Conservation (phyloP, 345 rosid genomes). For the Moricandia arvensis region DNA sequence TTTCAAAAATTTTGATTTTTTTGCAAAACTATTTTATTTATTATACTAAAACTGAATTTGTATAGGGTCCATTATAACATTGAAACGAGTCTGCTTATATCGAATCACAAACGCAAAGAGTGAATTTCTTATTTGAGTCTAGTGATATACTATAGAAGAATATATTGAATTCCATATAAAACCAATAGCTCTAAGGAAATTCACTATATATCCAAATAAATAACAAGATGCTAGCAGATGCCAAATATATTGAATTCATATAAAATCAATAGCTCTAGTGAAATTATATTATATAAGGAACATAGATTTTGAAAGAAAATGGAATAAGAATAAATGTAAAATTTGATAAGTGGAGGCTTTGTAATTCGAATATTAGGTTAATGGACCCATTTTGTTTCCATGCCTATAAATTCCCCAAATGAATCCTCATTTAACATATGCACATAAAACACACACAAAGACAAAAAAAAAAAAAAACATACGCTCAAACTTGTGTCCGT, state of each 20-base stretch:
- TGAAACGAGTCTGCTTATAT: no score
- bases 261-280: neutral
- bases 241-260: slow-evolving; percentile 18
- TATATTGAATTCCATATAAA: no score
- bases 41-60: no score
- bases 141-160: neutral
- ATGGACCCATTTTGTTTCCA: slow-evolving; percentile 23
- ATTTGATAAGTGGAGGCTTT: slow-evolving; percentile 31
- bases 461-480: slow-evolving; percentile 20
- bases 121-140: neutral
- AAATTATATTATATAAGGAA: neutral
- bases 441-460: slow-evolving; percentile 10
- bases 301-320: slow-evolving; percentile 26
- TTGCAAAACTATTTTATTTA: no score
- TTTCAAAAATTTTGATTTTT: no score
- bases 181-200: no score
- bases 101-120: neutral
- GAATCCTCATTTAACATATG: slow-evolving; percentile 28
- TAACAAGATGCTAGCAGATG: neutral
- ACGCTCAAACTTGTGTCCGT: slow-evolving; percentile 11
- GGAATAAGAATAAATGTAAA: slow-evolving; percentile 14
- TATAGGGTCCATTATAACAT: no score
- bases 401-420: slow-evolving; percentile 32
- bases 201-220: neutral
- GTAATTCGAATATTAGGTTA: slow-evolving; percentile 33